Evolutionary conservation across 208 protist species (phyloP).

Genomic region (Leishmania tarentolae): DNA sequence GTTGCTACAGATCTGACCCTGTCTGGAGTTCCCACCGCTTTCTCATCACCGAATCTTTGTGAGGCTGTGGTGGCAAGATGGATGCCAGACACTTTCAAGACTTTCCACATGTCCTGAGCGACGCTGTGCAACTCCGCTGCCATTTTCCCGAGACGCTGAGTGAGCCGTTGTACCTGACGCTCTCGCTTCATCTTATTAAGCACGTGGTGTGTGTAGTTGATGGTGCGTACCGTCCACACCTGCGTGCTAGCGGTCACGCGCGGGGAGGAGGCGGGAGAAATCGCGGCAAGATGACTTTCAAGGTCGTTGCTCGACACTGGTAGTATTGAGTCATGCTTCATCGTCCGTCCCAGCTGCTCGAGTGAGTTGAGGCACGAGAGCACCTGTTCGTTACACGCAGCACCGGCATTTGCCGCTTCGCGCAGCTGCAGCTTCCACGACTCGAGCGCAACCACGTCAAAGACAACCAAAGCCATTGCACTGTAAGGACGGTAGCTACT

Average conservation of each 20-base stretch:
- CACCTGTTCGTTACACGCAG: not conserved
- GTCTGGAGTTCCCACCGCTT: not conserved
- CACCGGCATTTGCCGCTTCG: not conserved
- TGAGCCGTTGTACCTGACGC: conserved; percentile 7
- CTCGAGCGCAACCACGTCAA: not conserved
- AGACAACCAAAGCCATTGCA: conserved; percentile 1
- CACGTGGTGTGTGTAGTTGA: conserved; percentile 44
- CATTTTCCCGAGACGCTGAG: conserved; percentile 21
- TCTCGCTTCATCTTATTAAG: conserved; percentile 24
- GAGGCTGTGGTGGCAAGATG: not conserved
- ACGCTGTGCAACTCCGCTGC: conserved; percentile 14
- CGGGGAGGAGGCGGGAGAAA: no score
- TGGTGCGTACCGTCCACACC: conserved; percentile 38
- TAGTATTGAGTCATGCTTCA: not conserved
- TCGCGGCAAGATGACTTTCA: not conserved
- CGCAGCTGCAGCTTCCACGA: conserved; percentile 5
- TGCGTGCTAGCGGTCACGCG: conserved; percentile 36
- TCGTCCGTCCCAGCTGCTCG: not conserved
- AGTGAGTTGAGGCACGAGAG: conserved; percentile 4
- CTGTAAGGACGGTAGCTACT: not conserved
- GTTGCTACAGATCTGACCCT: not conserved
- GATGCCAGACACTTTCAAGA: not conserved
- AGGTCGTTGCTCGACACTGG: not conserved
- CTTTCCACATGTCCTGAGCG: conserved; percentile 16
- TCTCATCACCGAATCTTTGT: not conserved